A percentile compares a stretch with the other conserved stretches of the same genome.
Conservation (phyloP, 163 green algal species). For the Chlorella variabilis region DNA sequence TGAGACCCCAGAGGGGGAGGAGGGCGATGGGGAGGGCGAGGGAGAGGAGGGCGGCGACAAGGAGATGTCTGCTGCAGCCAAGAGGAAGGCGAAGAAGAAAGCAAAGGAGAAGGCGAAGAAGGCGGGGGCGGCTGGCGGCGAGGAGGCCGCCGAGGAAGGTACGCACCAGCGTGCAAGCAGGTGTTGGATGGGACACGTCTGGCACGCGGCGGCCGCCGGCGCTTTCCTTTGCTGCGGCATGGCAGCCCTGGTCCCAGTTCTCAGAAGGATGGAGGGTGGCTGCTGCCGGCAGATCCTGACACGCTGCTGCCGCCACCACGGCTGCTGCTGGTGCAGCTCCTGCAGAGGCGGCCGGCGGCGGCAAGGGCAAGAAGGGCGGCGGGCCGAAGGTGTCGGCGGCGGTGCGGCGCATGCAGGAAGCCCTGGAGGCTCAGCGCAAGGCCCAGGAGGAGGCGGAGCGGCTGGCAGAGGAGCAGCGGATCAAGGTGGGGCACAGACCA, state of each 20-base stretch:
- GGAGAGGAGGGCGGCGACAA: conserved; percentile 39
- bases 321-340: background rate
- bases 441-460: conserved; percentile 80
- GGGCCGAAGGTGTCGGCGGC: conserved; percentile 80
- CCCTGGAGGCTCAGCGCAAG: conserved; percentile 72
- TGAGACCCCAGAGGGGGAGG: conserved; percentile 18
- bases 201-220: too few species aligned
- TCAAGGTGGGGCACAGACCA: conserved; percentile 11
- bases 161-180: background rate
- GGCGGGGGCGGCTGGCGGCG: conserved; percentile 45
- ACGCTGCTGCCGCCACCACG: background rate
- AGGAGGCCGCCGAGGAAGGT: conserved; percentile 6
- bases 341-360: conserved; percentile 16
- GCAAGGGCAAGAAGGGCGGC: conserved; percentile 64
- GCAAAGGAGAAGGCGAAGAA: conserved; percentile 90
- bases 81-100: conserved; percentile 90
- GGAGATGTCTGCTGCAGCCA: conserved; percentile 83
- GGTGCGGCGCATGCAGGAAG: conserved; percentile 82
- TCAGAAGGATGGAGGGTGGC: too few species aligned
- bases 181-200: background rate
- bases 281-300: too few species aligned
- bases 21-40: conserved; percentile 32
- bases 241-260: too few species aligned
- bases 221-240: too few species aligned
- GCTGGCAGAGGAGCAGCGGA: conserved; percentile 66